Evolutionary conservation across 176 grass and related monocot species (phyloP).

Genomic region (Pontederia crassipes): DNA sequence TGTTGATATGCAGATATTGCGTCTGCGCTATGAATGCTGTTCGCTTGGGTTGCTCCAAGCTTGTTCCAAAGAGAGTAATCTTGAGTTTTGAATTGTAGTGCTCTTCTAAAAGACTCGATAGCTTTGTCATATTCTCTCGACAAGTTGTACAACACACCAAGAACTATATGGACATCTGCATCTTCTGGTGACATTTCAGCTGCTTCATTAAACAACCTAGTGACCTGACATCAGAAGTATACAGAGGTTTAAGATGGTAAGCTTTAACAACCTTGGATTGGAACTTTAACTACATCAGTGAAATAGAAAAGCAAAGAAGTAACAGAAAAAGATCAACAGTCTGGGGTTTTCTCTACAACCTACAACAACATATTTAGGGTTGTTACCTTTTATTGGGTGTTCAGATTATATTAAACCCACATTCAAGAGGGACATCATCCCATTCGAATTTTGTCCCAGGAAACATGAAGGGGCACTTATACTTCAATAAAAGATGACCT

Average conservation of each 20-base stretch:
- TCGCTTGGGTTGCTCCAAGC: slow-evolving; percentile 97
- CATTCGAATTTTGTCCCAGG: too few species aligned
- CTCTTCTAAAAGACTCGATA: slow-evolving; percentile 73
- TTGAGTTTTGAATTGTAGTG: slow-evolving; percentile 67
- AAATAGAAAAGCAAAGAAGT: too few species aligned
- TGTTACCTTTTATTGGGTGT: too few species aligned
- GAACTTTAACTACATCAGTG: too few species aligned
- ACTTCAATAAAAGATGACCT: too few species aligned
- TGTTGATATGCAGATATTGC: slow-evolving; percentile 95
- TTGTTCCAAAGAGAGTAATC: slow-evolving; percentile 99
- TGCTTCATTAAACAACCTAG: slow-evolving; percentile 83
- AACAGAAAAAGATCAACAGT: too few species aligned
- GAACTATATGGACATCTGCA: slow-evolving; percentile 96
- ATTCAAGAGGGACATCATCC: too few species aligned
- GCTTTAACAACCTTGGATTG: too few species aligned
- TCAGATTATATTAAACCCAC: too few species aligned
- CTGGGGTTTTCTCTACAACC: too few species aligned
- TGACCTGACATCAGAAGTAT: slow-evolving; percentile 46
- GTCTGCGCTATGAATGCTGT: slow-evolving; percentile 88
- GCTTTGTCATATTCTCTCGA: slow-evolving; percentile 99
- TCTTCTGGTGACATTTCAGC: slow-evolving; percentile 88
- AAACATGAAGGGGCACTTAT: too few species aligned
- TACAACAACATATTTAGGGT: too few species aligned
- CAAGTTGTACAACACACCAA: slow-evolving; percentile 92
- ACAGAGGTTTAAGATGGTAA: neutral